Evolutionary conservation across 148 eudicot genomes (phyloP).

Genomic region (Fallopia convolvulus): DNA sequence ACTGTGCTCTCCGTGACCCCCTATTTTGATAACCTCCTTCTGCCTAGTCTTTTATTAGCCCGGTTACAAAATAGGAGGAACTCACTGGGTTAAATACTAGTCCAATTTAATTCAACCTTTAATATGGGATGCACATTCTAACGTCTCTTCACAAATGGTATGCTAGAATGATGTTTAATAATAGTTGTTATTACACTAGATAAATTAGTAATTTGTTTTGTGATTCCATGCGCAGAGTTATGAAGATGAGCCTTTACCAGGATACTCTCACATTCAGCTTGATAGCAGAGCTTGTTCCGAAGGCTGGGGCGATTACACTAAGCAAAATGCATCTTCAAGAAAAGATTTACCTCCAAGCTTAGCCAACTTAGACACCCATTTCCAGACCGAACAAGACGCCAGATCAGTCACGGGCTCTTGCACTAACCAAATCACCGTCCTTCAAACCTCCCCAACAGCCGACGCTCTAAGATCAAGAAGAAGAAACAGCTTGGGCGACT

Average conservation of each 20-base stretch:
- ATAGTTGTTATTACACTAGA: too few species aligned
- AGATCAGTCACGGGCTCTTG: constrained; percentile 45
- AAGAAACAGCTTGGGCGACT: constrained; percentile 67
- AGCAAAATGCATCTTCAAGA: constrained; percentile 21
- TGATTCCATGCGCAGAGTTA: constrained; percentile 40
- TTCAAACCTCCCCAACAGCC: constrained; percentile 31
- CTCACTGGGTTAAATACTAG: too few species aligned
- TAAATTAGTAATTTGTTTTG: too few species aligned
- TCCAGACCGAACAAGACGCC: constrained; percentile 28
- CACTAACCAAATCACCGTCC: constrained; percentile 26
- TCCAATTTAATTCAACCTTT: too few species aligned
- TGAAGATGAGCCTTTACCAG: constrained; percentile 69
- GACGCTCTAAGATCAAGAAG: constrained; percentile 41
- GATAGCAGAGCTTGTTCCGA: constrained; percentile 29
- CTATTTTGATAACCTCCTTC: neutral
- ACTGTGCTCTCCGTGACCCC: neutral
- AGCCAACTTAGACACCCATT: neutral
- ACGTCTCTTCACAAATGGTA: too few species aligned
- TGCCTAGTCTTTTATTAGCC: neutral
- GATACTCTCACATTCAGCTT: constrained; percentile 33
- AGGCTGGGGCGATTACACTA: constrained; percentile 45
- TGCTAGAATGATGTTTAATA: too few species aligned
- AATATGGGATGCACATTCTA: too few species aligned
- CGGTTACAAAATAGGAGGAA: too few species aligned
- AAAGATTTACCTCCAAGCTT: constrained; percentile 18